phyloP scores from a whole-genome alignment of 1,139 yeast genomes.

The Yamadazyma sp. region DNA sequence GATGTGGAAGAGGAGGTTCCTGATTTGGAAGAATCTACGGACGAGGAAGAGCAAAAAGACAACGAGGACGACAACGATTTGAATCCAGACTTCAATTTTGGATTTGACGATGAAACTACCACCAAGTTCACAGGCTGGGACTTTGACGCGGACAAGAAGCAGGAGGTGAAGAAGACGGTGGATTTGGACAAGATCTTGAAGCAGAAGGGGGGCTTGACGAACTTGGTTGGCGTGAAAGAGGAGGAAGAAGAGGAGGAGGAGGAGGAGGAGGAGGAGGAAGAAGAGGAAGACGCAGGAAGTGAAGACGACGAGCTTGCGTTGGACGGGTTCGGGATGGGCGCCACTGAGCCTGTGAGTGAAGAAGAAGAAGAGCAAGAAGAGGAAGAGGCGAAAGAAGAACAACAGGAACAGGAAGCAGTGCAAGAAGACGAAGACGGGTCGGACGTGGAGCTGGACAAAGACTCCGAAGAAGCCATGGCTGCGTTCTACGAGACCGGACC shows the following conservation, averaged over 20 bases:
- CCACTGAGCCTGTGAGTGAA: slow-evolving; percentile 25
- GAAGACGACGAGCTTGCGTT: slow-evolving; percentile 55
- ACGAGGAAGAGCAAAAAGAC: slow-evolving; percentile 20
- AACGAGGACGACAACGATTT: slow-evolving; percentile 50
- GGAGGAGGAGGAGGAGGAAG: slow-evolving; percentile 30
- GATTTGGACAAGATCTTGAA: slow-evolving; percentile 83
- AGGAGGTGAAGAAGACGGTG: slow-evolving; percentile 57
- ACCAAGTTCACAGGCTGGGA: slow-evolving; percentile 78
- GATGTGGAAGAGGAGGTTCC: slow-evolving; percentile 22
- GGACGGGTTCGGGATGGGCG: slow-evolving; percentile 78
- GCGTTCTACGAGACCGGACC: slow-evolving; percentile 56
- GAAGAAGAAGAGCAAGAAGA: slow-evolving; percentile 27
- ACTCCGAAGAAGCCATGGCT: slow-evolving; percentile 71
- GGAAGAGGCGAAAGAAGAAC: slow-evolving; percentile 19
- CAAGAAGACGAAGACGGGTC: slow-evolving; percentile 20
- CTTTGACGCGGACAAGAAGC: slow-evolving; percentile 48
- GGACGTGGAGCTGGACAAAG: slow-evolving; percentile 46
- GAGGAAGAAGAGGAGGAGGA: slow-evolving; percentile 33
- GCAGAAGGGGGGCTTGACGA: slow-evolving; percentile 73
- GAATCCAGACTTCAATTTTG: slow-evolving; percentile 70
- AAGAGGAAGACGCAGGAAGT: slow-evolving; percentile 26
- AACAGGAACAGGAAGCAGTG: slow-evolving; percentile 25
- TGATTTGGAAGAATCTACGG: slow-evolving; percentile 23
- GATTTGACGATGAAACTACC: slow-evolving; percentile 51
- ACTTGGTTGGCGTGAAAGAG: slow-evolving; percentile 42